These are phyloP conservation scores for Wallacemonas sp. DNA, from an alignment of 208 protist genomes.

Conservation along the genomic window DNA sequence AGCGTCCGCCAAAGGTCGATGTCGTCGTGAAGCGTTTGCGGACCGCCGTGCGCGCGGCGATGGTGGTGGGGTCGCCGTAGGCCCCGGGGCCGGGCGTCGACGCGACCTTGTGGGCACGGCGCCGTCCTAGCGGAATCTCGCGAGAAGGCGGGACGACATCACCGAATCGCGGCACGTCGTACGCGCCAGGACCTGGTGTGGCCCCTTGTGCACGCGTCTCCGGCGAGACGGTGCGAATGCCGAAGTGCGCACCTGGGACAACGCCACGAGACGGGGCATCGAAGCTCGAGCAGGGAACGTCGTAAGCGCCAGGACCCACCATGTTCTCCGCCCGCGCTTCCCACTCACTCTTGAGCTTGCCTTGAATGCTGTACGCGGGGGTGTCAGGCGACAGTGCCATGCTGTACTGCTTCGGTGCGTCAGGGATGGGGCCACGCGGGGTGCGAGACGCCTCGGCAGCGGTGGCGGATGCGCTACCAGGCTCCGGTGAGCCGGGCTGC, in stretches of 20 bases:
- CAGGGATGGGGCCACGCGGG: background rate
- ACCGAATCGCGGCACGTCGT: slow-evolving; percentile 37
- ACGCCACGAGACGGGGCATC: slow-evolving; percentile 21
- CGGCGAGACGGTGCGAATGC: slow-evolving; percentile 35
- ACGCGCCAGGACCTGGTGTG: slow-evolving; percentile 47
- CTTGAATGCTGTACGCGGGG: slow-evolving; percentile 65
- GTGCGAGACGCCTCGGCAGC: background rate
- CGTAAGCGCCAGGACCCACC: slow-evolving; percentile 49
- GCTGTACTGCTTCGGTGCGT: slow-evolving; percentile 66
- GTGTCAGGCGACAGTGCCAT: slow-evolving; percentile 60
- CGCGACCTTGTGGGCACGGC: slow-evolving; percentile 8
- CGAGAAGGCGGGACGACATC: slow-evolving; percentile 16
- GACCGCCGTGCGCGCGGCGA: slow-evolving; percentile 37
- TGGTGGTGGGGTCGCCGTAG: slow-evolving; percentile 79
- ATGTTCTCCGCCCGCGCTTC: slow-evolving; percentile 17
- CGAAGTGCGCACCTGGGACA: slow-evolving; percentile 48
- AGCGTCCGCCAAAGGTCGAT: slow-evolving; percentile 62
- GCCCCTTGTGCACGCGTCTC: slow-evolving; percentile 21
- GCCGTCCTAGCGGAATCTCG: slow-evolving; percentile 3
- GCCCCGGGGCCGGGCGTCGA: slow-evolving; percentile 46
- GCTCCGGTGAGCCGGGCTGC: background rate
- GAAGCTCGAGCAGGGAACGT: slow-evolving; percentile 42
- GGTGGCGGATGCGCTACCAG: background rate
- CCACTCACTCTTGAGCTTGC: slow-evolving; percentile 39
- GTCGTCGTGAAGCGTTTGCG: slow-evolving; percentile 30